Conservation (phyloP, 768 basidiomycete genomes). For the Xerocomus spinulosus region DNA sequence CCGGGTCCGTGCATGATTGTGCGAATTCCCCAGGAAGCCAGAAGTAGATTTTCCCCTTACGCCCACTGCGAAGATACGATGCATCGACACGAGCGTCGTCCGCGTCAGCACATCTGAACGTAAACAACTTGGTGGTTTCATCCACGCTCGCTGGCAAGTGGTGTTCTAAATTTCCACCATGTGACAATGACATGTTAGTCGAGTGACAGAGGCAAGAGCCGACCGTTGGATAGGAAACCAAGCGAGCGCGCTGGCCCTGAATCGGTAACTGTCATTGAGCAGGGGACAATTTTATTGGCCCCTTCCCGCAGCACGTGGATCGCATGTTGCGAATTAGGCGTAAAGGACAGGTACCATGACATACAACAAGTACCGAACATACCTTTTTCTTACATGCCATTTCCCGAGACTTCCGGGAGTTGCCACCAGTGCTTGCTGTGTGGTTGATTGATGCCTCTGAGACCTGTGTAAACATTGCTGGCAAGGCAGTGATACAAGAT, state of each 20-base stretch:
- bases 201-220: background rate
- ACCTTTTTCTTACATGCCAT: background rate
- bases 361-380: background rate
- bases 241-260: background rate
- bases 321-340: background rate
- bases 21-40: background rate
- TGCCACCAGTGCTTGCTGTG: background rate
- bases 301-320: background rate
- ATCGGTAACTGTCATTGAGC: background rate
- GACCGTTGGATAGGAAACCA: background rate
- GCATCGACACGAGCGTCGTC: background rate
- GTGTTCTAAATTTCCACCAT: background rate
- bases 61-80: background rate
- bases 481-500: background rate
- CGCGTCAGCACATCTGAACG: background rate
- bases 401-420: background rate
- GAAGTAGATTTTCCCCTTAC: background rate
- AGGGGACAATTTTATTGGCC: background rate
- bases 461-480: background rate
- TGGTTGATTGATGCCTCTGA: background rate
- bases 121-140: background rate
- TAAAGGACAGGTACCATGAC: background rate
- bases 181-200: background rate
- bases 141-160: background rate
- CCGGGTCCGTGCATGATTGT: background rate